Evolutionary conservation across 1,284 basidiomycete species (phyloP), one percentile per base, ranked within the genome.

Genomic region (Marasmius oreades): DNA sequence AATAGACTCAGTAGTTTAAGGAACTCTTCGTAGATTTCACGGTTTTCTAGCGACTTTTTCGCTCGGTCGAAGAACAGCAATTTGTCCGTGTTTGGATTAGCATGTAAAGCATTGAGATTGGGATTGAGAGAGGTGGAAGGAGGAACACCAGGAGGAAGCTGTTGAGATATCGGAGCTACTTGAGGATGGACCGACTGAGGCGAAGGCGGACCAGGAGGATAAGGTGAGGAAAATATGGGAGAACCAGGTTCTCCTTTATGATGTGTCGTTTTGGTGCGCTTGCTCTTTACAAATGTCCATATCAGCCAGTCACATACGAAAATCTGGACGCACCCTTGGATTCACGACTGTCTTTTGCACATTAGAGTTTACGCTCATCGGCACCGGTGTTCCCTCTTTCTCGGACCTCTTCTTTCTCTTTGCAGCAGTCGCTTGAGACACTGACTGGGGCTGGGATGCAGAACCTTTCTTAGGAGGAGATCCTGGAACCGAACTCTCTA

Each of bases 51-150:
- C 53, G 84, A 80, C 66, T 89, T 92, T 73, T 88, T 90, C 69
- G 94, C 91, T 52, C 92, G 86, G 68, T 98, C 95, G 67, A 98
- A 98, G 79, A 98, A 98, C 12, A 90, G 77, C 23, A 96, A 81
- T 67, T 97, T 95, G 61, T 94, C 92, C n/a, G 87, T 82, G n/a
- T 42, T 42, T 2, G 39, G 39, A 20, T 42, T 42, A 2, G 20
- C 39, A n/a, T 42, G 16, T 2, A 87, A 80, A 1, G 84, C 62
- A 28, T 69, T 70, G 16, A 80, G 76, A 62, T 55, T 70, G 70
- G 12, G 69, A 67, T 55, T 64, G 57, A 42, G 65, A 48, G 57
- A 68, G 66, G 58, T 71, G 60, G 26, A 66, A 52, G 59, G 65
- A 62, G 50, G 45, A 23, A 26, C 12, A 3, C 20, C 45, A 66